Conservation (phyloP, 805 yeast species). For the Torulaspora indica region DNA sequence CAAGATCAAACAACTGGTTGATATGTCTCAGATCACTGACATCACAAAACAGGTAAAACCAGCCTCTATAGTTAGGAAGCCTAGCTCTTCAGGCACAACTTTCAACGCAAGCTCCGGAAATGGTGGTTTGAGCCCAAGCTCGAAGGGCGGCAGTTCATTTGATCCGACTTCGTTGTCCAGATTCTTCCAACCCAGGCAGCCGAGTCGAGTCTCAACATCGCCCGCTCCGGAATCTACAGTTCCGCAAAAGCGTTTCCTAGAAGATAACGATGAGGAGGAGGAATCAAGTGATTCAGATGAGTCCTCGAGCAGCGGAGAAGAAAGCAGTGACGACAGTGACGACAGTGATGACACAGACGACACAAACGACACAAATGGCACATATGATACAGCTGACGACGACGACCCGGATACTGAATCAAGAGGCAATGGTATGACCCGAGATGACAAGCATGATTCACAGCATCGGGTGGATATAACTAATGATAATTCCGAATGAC, state of each 20-base stretch:
- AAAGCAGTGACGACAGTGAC: slow-evolving; percentile 19
- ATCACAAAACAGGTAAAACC: slow-evolving; percentile 7
- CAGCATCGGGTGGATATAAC: slow-evolving; percentile 41
- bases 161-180: slow-evolving; percentile 36
- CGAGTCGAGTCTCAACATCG: slow-evolving; percentile 15
- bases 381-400: slow-evolving; percentile 5
- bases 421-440: slow-evolving; percentile 3
- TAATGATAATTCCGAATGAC: slow-evolving; percentile 41
- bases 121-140: background rate
- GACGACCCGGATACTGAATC: slow-evolving; percentile 32
- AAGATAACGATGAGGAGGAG: slow-evolving; percentile 10
- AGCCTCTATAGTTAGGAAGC: slow-evolving; percentile 2
- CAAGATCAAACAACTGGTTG: slow-evolving; percentile 42
- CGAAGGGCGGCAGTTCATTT: slow-evolving; percentile 18
- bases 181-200: slow-evolving; percentile 37
- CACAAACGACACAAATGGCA: slow-evolving; percentile 5
- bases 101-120: background rate
- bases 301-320: slow-evolving; percentile 28
- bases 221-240: slow-evolving; percentile 14
- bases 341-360: slow-evolving; percentile 13
- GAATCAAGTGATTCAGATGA: slow-evolving; percentile 17
- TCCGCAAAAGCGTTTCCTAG: slow-evolving; percentile 24
- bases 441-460: slow-evolving; percentile 1
- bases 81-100: background rate
- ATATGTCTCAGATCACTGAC: slow-evolving; percentile 24